phyloP scores from a whole-genome alignment of 2,329 filamentous ascomycete genomes.

The Diaporthe vaccinii region DNA sequence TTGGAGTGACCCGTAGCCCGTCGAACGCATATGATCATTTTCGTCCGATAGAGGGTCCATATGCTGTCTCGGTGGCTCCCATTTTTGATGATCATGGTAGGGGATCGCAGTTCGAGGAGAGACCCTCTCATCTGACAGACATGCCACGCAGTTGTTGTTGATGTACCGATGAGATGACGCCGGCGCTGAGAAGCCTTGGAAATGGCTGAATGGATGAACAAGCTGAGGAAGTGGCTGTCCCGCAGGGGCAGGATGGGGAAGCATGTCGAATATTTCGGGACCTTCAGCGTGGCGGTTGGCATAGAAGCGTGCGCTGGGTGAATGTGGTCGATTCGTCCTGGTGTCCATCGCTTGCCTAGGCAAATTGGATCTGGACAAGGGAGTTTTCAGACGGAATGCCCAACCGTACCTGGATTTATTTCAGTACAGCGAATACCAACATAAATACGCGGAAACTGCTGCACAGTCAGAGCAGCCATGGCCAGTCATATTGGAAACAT shows the following conservation, averaged over 20 bases:
- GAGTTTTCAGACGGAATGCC: background rate
- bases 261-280: background rate
- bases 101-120: constrained; percentile 35
- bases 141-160: background rate
- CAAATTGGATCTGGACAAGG: background rate
- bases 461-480: constrained; percentile 7
- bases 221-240: background rate
- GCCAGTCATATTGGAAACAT: constrained; percentile 20
- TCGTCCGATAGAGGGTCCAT: background rate
- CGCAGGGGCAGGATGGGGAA: background rate
- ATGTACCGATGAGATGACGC: background rate
- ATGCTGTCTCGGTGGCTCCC: background rate
- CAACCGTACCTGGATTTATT: background rate
- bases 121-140: constrained; percentile 17
- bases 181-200: constrained; percentile 34
- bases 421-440: constrained; percentile 26
- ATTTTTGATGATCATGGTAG: background rate
- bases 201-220: constrained; percentile 20
- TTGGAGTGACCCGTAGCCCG: background rate
- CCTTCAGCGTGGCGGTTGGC: background rate
- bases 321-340: constrained; percentile 17
- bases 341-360: background rate
- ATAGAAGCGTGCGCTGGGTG: constrained; percentile 40
- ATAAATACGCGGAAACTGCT: constrained; percentile 33
- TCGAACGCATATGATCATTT: background rate